phyloP scores from a whole-genome alignment of 208 protist genomes.

The Zelonia costaricensis region DNA sequence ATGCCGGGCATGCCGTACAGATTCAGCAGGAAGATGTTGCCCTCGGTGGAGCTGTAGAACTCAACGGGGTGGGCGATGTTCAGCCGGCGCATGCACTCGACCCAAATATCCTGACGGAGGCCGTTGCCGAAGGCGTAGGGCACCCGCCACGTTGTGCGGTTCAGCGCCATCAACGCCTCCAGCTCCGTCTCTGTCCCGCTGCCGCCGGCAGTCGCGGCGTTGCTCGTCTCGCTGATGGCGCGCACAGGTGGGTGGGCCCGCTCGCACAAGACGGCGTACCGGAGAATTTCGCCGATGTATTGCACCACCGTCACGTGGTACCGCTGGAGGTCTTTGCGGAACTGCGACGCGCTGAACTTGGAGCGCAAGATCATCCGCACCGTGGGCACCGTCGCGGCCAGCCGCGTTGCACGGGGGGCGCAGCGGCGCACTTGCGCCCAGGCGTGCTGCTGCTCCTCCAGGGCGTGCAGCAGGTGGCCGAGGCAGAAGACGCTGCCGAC shows the following conservation, averaged over 20 bases:
- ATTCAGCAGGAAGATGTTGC: slow-evolving; percentile 71
- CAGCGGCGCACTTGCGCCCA: slow-evolving; percentile 17
- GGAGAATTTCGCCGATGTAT: slow-evolving; percentile 93
- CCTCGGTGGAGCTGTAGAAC: slow-evolving; percentile 91
- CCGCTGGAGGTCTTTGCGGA: slow-evolving; percentile 57
- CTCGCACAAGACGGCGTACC: slow-evolving; percentile 71
- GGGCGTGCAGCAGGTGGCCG: slow-evolving; percentile 50
- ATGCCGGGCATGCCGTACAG: slow-evolving; percentile 49
- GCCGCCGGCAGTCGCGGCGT: background rate
- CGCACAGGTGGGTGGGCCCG: slow-evolving; percentile 16
- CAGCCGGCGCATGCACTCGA: slow-evolving; percentile 47
- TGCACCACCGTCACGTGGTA: slow-evolving; percentile 81
- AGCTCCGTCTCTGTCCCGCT: slow-evolving; percentile 1
- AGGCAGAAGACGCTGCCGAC: slow-evolving; percentile 70
- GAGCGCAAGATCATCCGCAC: slow-evolving; percentile 67
- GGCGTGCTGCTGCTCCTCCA: slow-evolving; percentile 58
- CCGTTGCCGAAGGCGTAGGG: slow-evolving; percentile 90
- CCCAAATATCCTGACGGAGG: slow-evolving; percentile 87
- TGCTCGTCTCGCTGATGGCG: background rate
- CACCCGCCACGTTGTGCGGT: slow-evolving; percentile 47
- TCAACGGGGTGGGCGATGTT: slow-evolving; percentile 64
- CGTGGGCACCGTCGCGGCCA: slow-evolving; percentile 20
- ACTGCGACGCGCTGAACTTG: slow-evolving; percentile 72
- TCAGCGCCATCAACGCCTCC: slow-evolving; percentile 12
- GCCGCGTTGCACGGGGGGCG: background rate